Conservation (phyloP, 2,329 filamentous ascomycete species). For the Fusarium anguioides region DNA sequence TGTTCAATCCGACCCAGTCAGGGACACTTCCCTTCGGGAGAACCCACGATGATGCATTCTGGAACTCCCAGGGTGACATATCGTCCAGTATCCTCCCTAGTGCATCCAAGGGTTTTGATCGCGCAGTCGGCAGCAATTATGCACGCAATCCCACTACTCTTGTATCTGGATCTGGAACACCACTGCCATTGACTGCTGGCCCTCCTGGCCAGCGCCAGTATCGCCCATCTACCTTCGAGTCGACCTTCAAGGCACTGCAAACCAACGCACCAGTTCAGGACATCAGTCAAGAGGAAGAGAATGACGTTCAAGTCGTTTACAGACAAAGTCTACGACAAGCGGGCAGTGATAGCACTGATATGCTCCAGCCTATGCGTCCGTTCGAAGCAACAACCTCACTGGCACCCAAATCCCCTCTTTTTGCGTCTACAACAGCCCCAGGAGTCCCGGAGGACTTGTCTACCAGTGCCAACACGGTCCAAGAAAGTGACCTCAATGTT, state of each 20-base stretch:
- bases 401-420: neutral
- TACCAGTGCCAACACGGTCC: neutral
- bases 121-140: slow-evolving; percentile 23
- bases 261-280: slow-evolving; percentile 41
- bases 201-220: slow-evolving; percentile 65
- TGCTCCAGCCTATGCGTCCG: slow-evolving; percentile 17
- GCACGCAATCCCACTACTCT: slow-evolving; percentile 22
- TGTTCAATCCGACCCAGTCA: slow-evolving; percentile 10
- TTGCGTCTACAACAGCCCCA: neutral
- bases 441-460: slow-evolving; percentile 1
- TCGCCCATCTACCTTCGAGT: slow-evolving; percentile 57
- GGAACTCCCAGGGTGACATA: slow-evolving; percentile 11
- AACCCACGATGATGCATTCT: slow-evolving; percentile 17
- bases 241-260: slow-evolving; percentile 50
- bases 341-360: slow-evolving; percentile 33
- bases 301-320: slow-evolving; percentile 39
- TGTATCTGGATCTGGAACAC: slow-evolving; percentile 54
- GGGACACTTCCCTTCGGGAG: slow-evolving; percentile 24
- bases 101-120: slow-evolving; percentile 21
- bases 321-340: slow-evolving; percentile 39
- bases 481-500: neutral
- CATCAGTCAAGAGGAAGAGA: slow-evolving; percentile 42
- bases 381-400: slow-evolving; percentile 9
- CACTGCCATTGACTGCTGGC: slow-evolving; percentile 64
- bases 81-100: slow-evolving; percentile 11